Base-by-base conservation (phyloP, 495 filamentous ascomycete genomes). In the Trichoderma virens region DNA sequence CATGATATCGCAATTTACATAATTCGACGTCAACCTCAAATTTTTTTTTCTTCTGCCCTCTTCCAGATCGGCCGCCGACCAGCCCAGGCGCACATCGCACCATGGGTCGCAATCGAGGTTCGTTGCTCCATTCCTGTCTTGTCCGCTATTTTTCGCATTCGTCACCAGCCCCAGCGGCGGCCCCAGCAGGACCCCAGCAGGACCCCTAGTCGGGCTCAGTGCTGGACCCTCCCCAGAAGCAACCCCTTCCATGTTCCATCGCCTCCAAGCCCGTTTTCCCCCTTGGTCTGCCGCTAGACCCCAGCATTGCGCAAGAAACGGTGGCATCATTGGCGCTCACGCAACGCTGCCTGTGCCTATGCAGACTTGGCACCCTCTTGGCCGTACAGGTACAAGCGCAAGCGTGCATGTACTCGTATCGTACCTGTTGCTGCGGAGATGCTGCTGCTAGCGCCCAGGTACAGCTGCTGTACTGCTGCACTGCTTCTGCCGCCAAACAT, bases 101-200 rank as follows among this genome's bases (percentile, higher is more conserved):
- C 63, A 75, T 78, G 75, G 77, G 67, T 64, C 76, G 78, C 65
- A 79, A 77, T 78, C 77, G 80, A 71, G 79, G 80, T 83, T 68
- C 73, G 80, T 77, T 35, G 62, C 63, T 68, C 64, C 64, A 31
- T 60, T 27, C 41, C 31, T 32, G 38, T 59, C 67, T 65, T 31
- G 65, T 43, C 45, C 23, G 39, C 35, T 41, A 31, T 65, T 66
- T 56, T 66, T 28, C 62, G 30, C 60, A 62, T 31, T 62, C n/a
- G 25, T 51, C 38, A 11, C 32, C 20, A 32, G 54, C 35, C 23
- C 32, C 60, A 38, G 8, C 31, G 9, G 14, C 35, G 5, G 14
- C 23, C 31, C 60, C 27, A 30, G 47, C 56, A 28, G 62, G 8
- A 35, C 62, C 25, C 62, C 62, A 35, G 62, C 41, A 38, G 25